Base-by-base conservation (phyloP, 2,329 filamentous ascomycete genomes). In the Rugonectria rugulosa region DNA sequence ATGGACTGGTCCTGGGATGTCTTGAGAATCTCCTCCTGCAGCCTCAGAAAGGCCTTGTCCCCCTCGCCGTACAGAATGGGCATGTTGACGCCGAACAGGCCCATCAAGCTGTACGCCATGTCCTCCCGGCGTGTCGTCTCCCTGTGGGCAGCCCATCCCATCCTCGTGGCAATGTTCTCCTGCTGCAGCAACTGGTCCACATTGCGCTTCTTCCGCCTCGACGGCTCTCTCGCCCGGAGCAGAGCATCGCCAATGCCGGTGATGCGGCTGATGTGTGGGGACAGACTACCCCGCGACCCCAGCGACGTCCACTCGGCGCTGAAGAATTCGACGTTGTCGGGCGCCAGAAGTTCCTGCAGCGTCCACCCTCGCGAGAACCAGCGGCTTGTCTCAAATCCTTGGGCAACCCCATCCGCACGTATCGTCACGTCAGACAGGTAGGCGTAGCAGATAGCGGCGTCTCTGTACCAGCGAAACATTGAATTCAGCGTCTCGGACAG, bases 1-100 rank as follows among this genome's bases (percentile, higher is more conserved):
- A 76, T 59, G 5, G 68, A 72, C 24, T 76, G 70, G 51, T 76
- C 74, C 10, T 70, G 63, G 0, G 70, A 64, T 14, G 45, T 56
- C 51, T 68, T 70, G 32, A 75, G 59, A 11, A 75, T 72, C 20
- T 74, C 71, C 41, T 73, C 63, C 50, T 75, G 72, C 2, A 75
- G 57, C 20, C 73, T 64, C 6, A 65, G 46, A 44, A 73, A 75
- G 9, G 73, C 71, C 32, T 59, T 67, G 24, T 21, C 44, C n/a
- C 72, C 71, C 32, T 75, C 73, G 2, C 73, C 73, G 15, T 74
- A 75, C 1, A 74, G 57, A 19, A 75, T 59, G 6, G 70, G 67
- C 70, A 76, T 75, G 21, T 70, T 70, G 4, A 76, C 64, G 27
- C 60, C 65, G 20, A 73, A 75, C 3, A 75, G 57, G 1, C 73